Base-by-base conservation (phyloP, 306 rosid genomes). In the Vigna unguiculata region DNA sequence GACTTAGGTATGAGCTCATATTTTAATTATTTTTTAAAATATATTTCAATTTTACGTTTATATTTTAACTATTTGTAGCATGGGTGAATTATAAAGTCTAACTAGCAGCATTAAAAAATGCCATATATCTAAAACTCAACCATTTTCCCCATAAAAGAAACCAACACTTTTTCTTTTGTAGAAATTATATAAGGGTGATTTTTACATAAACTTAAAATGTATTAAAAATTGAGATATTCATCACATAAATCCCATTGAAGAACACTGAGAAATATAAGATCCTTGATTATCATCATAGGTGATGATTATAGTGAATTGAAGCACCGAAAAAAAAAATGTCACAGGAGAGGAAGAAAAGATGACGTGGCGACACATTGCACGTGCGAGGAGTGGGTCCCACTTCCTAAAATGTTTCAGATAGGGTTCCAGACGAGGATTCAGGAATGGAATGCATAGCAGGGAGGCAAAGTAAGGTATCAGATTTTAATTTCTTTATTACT, bases 311-410 rank as follows among this genome's bases (percentile, higher is more conserved):
- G 20, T 11, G n/a, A 13, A 36, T 11, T 17, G 25, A 17, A 59
- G 71, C 71, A 28, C 71, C 17, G 41, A 19, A 2, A 4, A 19
- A 41, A 55, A 25, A 4, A 6, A 16, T 3, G 21, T 0, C 6
- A 47, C 7, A 53, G 6, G 14, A 24, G 5, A 4, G 17, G 55
- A 14, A 24, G 36, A 43, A 1, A 30, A 55, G 57, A 72, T 19
- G 53, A 10, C 9, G 14, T 34, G 20, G 60, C 43, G 49, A 25
- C 0, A 2, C 20, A 12, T 32, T 28, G 55, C 85, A 82, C 78
- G 82, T 82, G 85, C 78, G 64, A 76, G 36, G 4, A 20, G 43
- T 30, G 7, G 68, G 68, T 72, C 45, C 78, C 74, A 15, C 47
- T 38, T 12, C 9, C n/a, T 58, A 14, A 67, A 74, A 48, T 38